Conservation (phyloP, 805 yeast species). For the Pichia sporocuriosa region DNA sequence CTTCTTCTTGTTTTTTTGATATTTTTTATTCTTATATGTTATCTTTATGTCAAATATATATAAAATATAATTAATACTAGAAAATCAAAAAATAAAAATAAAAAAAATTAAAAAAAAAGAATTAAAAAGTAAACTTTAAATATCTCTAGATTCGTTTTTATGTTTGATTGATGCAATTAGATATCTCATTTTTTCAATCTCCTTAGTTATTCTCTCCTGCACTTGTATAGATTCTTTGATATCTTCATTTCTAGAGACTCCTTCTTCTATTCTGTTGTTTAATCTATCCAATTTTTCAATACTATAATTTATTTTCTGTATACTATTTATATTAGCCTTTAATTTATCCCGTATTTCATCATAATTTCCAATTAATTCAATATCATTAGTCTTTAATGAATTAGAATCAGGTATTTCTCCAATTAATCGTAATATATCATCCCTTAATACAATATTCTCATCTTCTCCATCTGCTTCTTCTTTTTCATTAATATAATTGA, state of each 20-base stretch:
- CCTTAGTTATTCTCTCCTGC: constrained; percentile 2
- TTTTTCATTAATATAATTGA: constrained; percentile 22
- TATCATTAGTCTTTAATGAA: constrained; percentile 16
- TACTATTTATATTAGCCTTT: constrained; percentile 12
- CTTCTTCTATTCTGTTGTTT: background rate
- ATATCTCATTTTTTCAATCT: constrained; percentile 17
- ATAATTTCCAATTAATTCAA: constrained; percentile 22
- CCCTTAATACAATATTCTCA: constrained; percentile 1
- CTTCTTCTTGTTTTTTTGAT: background rate
- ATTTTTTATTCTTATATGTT: background rate
- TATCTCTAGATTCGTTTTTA: background rate
- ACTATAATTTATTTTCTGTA: constrained; percentile 13
- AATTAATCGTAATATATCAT: constrained; percentile 21
- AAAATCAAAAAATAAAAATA: background rate
- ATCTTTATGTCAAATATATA: no score
- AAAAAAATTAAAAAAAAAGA: background rate
- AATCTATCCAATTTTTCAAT: constrained; percentile 4
- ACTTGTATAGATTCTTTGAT: constrained; percentile 11
- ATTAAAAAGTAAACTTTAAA: background rate
- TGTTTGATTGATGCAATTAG: background rate
- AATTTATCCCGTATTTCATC: constrained; percentile 17
- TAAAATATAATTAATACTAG: no score
- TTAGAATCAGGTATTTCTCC: constrained; percentile 27
- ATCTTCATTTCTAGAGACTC: constrained; percentile 1
- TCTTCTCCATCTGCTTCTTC: no score